Conservation (phyloP, 2,329 filamentous ascomycete genomes). For the Hymenotorrendiella dingleyae region DNA sequence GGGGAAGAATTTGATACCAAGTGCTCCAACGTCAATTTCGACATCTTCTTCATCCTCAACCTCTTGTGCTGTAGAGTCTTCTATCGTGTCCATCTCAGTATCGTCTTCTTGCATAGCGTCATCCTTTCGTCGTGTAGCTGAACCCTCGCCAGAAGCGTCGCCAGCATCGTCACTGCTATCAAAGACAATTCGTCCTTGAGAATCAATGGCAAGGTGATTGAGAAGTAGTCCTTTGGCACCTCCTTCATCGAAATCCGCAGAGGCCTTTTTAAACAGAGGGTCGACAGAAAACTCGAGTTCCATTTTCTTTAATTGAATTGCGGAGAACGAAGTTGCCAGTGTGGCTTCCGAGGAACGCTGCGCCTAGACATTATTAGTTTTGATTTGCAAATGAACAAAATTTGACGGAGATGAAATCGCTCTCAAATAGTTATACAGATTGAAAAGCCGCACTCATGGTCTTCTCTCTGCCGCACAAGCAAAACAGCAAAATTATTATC, state of each 20-base stretch:
- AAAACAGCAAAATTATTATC: too few species aligned
- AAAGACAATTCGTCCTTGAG: constrained; percentile 88
- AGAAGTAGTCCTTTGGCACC: constrained; percentile 91
- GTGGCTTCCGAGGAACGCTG: constrained; percentile 89
- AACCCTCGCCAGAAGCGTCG: constrained; percentile 40
- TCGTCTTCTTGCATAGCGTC: constrained; percentile 53
- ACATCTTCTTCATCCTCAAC: constrained; percentile 50
- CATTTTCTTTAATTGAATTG: constrained; percentile 92
- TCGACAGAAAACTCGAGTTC: constrained; percentile 96
- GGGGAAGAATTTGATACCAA: constrained; percentile 81
- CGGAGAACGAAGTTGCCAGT: constrained; percentile 78
- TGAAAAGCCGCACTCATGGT: too few species aligned
- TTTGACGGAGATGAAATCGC: too few species aligned
- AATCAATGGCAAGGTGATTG: constrained; percentile 95
- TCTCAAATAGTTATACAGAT: too few species aligned
- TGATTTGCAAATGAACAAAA: background rate
- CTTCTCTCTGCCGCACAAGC: too few species aligned
- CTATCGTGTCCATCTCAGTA: constrained; percentile 32
- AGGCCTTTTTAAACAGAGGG: constrained; percentile 98
- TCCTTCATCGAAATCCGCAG: constrained; percentile 96
- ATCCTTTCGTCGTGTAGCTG: constrained; percentile 41
- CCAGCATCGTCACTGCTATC: constrained; percentile 88
- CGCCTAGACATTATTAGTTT: constrained; percentile 35
- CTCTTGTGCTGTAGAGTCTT: constrained; percentile 35
- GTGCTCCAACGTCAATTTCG: constrained; percentile 70